Percentiles rank a stretch among this genome's conserved stretches.
These are phyloP conservation scores for Paxillus ammoniavirescens DNA, from an alignment of 768 basidiomycete genomes.

Conservation along the genomic window DNA sequence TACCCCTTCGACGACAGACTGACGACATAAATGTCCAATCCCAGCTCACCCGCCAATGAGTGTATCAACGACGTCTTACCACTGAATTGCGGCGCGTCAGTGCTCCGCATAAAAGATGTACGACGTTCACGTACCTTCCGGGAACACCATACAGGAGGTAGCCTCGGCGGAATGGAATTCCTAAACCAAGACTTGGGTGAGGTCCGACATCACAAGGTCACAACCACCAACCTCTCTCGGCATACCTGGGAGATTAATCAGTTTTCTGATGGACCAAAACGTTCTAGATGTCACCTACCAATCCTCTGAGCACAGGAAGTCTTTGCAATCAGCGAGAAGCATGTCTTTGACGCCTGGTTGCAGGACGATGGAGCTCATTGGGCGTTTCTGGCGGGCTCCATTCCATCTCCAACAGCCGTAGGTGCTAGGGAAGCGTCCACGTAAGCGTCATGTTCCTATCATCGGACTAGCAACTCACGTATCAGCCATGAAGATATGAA, in stretches of 20 bases:
- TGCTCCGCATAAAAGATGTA: conserved; percentile 2
- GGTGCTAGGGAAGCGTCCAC: conserved; percentile 39
- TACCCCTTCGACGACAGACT: conserved; percentile 87
- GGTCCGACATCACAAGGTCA: conserved; percentile 15
- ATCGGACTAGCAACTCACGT: conserved; percentile 53
- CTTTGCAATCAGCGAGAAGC: conserved; percentile 83
- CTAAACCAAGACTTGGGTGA: conserved; percentile 36
- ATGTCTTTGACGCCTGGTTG: conserved; percentile 90
- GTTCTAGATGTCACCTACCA: conserved; percentile 53
- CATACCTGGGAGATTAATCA: conserved; percentile 60
- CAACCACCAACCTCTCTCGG: conserved; percentile 68
- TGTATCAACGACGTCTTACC: conserved; percentile 88
- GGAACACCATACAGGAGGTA: conserved; percentile 85
- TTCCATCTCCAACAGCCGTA: conserved; percentile 87
- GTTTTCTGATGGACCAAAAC: conserved; percentile 17
- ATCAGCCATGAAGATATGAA: conserved; percentile 87
- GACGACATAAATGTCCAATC: conserved; percentile 89
- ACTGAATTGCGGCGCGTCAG: conserved; percentile 37
- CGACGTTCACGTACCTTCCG: conserved; percentile 54
- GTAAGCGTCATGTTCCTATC: conserved; percentile 1
- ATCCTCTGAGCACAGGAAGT: conserved; percentile 80
- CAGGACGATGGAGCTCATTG: conserved; percentile 90
- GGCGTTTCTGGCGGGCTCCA: conserved; percentile 83
- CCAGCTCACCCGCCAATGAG: conserved; percentile 80
- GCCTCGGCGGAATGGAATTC: conserved; percentile 85